Evolutionary conservation across 768 basidiomycete genomes (phyloP), one percentile per base, ranked within the genome.

Genomic region (Leccinum sublutescens): DNA sequence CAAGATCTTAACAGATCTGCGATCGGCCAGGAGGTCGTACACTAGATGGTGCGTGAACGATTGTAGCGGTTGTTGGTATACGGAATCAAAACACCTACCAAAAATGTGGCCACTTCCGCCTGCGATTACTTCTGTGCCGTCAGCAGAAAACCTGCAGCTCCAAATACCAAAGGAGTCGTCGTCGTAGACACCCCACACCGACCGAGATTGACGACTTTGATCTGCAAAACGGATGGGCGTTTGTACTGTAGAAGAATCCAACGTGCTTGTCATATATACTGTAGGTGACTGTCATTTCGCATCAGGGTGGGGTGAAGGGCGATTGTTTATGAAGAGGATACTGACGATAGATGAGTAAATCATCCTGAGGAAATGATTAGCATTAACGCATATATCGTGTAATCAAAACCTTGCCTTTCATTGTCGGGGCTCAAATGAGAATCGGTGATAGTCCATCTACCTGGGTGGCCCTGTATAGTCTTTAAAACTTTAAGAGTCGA

Each of bases 81-180:
- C n/a, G 34, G 49, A 38, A 65, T 4, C 27, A 56, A 15, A 7
- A 29, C 31, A 21, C 66, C 51, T 68, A 85, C 89, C 89, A 67
- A 90, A 91, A 27, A 92, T 85, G 38, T 88, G 86, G 9, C 91
- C 90, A 40, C 83, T 86, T 2, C 93, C 95, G 12, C 96, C 96
- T 29, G 96, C 96, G 48, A 99, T 84, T 19, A 98, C 86, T 74
- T 99, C 97, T 50, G 89, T 92, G 1, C 94, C 95, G 66, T 98
- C 96, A 7, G 95, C 93, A 36, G 95, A 98, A 72, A 98, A 98
- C 47, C 91, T 85, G 70, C 96, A 94, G 62, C 91, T 93, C 87
- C 92, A 99, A 55, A 98, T 91, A 51, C 90, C 85, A 59, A 85
- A 87, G 15, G 78, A 75, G 38, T 83, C 82, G 7, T 78, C 73